A percentile compares a stretch with the other conserved stretches of the same genome.
These are phyloP conservation scores for Parmelia sp. DNA, from an alignment of 495 filamentous ascomycete species.

Conservation along the genomic window DNA sequence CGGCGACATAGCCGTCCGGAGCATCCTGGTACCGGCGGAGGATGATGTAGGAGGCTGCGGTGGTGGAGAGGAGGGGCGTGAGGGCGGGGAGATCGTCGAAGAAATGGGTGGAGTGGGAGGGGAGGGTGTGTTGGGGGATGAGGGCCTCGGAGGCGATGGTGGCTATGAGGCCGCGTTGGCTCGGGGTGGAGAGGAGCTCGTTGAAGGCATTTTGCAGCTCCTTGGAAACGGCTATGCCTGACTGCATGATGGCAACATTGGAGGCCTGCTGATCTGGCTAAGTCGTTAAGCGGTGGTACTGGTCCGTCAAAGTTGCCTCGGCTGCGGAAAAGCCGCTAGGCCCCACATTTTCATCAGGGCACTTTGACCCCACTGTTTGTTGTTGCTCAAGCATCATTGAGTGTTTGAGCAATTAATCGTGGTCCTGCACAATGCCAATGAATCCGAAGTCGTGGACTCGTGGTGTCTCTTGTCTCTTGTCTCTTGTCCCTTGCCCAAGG, in stretches of 20 bases:
- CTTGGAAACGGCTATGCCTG: constrained; percentile 45
- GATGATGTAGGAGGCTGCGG: constrained; percentile 75
- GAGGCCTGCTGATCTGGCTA: neutral
- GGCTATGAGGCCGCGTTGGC: constrained; percentile 71
- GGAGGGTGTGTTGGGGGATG: constrained; percentile 54
- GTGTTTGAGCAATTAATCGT: neutral
- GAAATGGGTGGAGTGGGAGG: constrained; percentile 49
- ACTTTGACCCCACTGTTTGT: neutral
- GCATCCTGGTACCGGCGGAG: constrained; percentile 59
- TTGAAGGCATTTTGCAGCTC: constrained; percentile 83
- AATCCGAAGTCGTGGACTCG: too few species aligned
- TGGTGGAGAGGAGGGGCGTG: constrained; percentile 60
- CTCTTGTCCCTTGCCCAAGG: neutral
- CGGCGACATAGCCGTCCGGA: constrained; percentile 52
- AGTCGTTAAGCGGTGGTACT: neutral
- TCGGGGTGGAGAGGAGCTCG: constrained; percentile 55
- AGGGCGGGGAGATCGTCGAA: constrained; percentile 53
- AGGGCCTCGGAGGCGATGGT: constrained; percentile 74
- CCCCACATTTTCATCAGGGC: neutral
- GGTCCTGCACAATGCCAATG: neutral
- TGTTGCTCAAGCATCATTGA: neutral
- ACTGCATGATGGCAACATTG: constrained; percentile 18
- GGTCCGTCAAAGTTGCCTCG: neutral
- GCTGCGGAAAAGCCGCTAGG: constrained; percentile 11
- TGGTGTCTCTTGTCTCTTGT: neutral